Percentiles rank a stretch among this genome's conserved stretches.
These are phyloP conservation scores for Rhizopogon vinicolor DNA, from an alignment of 768 basidiomycete genomes.

Conservation along the genomic window DNA sequence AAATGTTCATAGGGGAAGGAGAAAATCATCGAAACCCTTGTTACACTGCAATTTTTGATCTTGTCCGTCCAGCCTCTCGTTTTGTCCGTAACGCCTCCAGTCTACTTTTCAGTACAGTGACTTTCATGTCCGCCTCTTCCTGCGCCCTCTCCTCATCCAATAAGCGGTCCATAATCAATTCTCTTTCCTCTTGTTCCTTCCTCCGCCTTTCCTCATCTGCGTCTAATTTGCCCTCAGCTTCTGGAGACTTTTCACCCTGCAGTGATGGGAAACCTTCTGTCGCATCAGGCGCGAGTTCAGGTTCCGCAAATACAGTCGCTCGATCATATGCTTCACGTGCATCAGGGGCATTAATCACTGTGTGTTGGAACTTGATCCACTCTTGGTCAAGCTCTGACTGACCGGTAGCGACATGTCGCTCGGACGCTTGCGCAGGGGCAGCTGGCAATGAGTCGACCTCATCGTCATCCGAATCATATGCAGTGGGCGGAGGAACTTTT, in stretches of 20 bases:
- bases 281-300: conserved; percentile 46
- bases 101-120: conserved; percentile 56
- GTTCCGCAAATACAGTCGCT: conserved; percentile 70
- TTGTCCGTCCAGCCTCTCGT: conserved; percentile 31
- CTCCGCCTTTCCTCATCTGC: conserved; percentile 43
- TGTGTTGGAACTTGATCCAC: conserved; percentile 68
- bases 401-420: background rate
- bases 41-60: conserved; percentile 11
- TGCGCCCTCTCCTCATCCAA: conserved; percentile 83
- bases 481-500: conserved; percentile 35
- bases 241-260: background rate
- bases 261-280: conserved; percentile 44
- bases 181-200: conserved; percentile 68
- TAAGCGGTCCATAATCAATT: conserved; percentile 82
- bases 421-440: conserved; percentile 1
- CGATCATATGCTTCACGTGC: conserved; percentile 52
- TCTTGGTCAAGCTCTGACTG: conserved; percentile 55
- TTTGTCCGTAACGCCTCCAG: conserved; percentile 54
- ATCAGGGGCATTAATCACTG: conserved; percentile 45
- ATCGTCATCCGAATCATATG: conserved; percentile 40
- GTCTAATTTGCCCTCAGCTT: conserved; percentile 2
- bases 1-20: background rate
- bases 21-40: background rate
- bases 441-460: conserved; percentile 21
- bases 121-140: conserved; percentile 83